Percentiles rank a stretch among this genome's conserved stretches.
phyloP scores from a whole-genome alignment of 1,139 yeast species.

The Sugiyamaella pinicola region DNA sequence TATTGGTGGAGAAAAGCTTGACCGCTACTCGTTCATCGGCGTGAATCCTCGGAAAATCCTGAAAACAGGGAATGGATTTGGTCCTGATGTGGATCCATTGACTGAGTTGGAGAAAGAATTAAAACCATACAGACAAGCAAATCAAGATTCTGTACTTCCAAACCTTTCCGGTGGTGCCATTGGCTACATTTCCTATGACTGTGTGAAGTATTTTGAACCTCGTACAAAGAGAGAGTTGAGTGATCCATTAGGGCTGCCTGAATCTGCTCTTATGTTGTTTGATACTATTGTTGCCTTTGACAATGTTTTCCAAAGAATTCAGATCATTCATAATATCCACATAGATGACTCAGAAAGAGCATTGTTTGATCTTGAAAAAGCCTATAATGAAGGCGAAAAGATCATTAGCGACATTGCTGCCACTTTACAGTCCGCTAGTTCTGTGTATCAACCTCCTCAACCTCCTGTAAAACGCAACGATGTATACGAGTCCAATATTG shows the following conservation, averaged over 20 bases:
- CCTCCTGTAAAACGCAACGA: constrained; percentile 59
- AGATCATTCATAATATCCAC: constrained; percentile 77
- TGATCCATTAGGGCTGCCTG: constrained; percentile 84
- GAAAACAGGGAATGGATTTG: constrained; percentile 66
- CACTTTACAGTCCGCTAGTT: constrained; percentile 49
- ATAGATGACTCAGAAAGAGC: constrained; percentile 46
- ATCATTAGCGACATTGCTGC: constrained; percentile 61
- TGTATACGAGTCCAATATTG: constrained; percentile 80
- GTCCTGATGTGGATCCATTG: constrained; percentile 76
- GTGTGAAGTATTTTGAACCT: constrained; percentile 95
- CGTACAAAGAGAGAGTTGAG: constrained; percentile 70
- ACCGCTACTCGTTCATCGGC: constrained; percentile 89
- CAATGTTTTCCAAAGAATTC: constrained; percentile 90
- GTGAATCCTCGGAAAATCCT: constrained; percentile 78
- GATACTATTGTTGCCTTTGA: constrained; percentile 90
- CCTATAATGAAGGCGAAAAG: constrained; percentile 56
- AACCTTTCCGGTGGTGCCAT: constrained; percentile 92
- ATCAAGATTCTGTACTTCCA: constrained; percentile 62
- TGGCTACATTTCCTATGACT: constrained; percentile 93
- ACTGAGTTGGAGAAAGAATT: constrained; percentile 72
- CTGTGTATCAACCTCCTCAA: constrained; percentile 61
- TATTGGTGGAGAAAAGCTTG: constrained; percentile 83
- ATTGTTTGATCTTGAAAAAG: constrained; percentile 46
- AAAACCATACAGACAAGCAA: constrained; percentile 62
- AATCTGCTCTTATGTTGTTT: constrained; percentile 86